Evolutionary conservation across 1,139 yeast genomes (phyloP), one percentile per base, ranked within the genome.

Genomic region (Yamadazyma jaroonii): DNA sequence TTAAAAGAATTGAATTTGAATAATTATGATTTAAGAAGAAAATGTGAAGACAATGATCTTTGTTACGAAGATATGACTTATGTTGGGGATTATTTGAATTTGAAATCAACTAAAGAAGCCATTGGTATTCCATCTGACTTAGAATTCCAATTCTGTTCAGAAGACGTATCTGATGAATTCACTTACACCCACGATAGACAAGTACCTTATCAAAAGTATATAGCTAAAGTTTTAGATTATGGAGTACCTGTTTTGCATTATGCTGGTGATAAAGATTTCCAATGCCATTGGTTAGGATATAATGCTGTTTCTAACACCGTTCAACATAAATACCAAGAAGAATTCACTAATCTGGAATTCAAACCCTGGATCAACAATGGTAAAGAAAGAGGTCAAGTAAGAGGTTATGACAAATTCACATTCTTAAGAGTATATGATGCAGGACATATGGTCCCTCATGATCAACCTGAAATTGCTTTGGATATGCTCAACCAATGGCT

Each of bases 401-500:
- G 80, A 58, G 70, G 72, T 49, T 67, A 59, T 47, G 72, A 73
- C 22, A 64, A 72, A 36, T 73, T 81, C 46, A 77, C 86, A 3
- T 81, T 77, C 61, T 62, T 80, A 53, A 71, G 86, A 57, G 68
- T 81, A 6, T 80, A 67, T 49, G 81, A 74, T 47, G 86, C 84
- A 40, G 87, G 87, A 15, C 88, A 81, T 25, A 80, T 81, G 87
- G 86, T 80, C 44, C 95, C 96, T 20, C 81, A 65, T 50, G 87
- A 88, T 59, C 92, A 84, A 63, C 95, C 95, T 21, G 80, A 74
- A 57, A 72, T 74, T 48, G 65, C 94, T 5, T 71, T 84, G 47
- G 86, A 78, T 41, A 80, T 88, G 87, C 74, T 88, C 44, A 84
- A 84, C 66, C 69, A 81, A 56, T 88, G 96, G 96, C 60, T 85